A percentile compares a stretch with the other conserved stretches of the same genome.
Evolutionary conservation across 1,284 basidiomycete genomes (phyloP).

Genomic region (Cutaneotrichosporon curvatum): DNA sequence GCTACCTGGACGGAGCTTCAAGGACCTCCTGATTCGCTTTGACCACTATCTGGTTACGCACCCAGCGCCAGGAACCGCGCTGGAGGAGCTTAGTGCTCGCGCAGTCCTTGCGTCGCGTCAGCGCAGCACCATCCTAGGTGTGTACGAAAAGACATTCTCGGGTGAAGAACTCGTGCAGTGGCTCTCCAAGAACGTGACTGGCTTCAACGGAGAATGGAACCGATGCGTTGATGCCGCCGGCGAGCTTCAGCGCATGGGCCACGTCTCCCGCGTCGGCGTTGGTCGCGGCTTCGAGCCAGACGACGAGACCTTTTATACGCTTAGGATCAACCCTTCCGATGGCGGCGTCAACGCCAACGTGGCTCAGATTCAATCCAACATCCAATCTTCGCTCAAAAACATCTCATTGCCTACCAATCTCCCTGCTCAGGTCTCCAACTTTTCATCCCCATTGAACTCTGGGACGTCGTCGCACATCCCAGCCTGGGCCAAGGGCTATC

Average conservation of each 20-base stretch:
- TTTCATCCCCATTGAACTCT: conserved; percentile 1
- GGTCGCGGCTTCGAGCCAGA: conserved; percentile 42
- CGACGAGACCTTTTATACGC: conserved; percentile 39
- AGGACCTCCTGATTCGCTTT: conserved; percentile 57
- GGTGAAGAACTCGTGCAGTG: conserved; percentile 72
- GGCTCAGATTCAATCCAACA: conserved; percentile 1
- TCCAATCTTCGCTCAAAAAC: conserved; percentile 11
- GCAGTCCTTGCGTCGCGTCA: conserved; percentile 58
- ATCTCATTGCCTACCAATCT: conserved; percentile 26
- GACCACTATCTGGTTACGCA: conserved; percentile 38
- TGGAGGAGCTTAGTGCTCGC: conserved; percentile 41
- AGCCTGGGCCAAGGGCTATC: conserved; percentile 29
- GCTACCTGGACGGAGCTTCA: conserved; percentile 58
- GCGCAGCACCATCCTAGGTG: conserved; percentile 71
- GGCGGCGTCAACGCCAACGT: conserved; percentile 3
- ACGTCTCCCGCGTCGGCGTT: conserved; percentile 63
- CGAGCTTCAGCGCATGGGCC: conserved; percentile 65
- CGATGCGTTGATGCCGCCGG: conserved; percentile 69
- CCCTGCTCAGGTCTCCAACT: conserved; percentile 12
- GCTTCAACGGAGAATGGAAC: conserved; percentile 64
- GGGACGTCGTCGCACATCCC: conserved; percentile 10
- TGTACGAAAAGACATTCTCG: conserved; percentile 75
- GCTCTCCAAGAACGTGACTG: conserved; percentile 62
- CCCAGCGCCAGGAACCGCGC: conserved; percentile 30
- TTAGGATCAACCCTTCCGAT: conserved; percentile 25